A percentile compares a stretch with the other conserved stretches of the same genome.
Conservation (phyloP, 1,139 yeast species). For the Suhomyces kunorum region DNA sequence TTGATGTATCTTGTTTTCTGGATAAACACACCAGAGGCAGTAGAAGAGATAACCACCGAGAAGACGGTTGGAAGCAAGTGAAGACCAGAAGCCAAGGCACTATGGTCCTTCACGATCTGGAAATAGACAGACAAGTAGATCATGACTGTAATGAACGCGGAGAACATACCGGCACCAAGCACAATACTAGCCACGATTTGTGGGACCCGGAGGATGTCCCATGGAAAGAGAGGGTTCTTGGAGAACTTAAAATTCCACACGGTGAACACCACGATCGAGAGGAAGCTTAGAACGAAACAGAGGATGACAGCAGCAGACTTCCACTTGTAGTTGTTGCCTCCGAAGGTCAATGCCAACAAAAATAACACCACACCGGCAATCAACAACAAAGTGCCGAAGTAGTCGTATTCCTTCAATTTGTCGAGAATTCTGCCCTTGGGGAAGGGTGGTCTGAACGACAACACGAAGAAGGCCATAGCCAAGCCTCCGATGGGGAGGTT, state of each 20-base stretch:
- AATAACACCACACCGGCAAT: slow-evolving; percentile 44
- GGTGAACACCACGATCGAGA: slow-evolving; percentile 38
- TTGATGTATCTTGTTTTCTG: slow-evolving; percentile 35
- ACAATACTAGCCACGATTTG: slow-evolving; percentile 13
- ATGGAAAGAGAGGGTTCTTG: slow-evolving; percentile 48
- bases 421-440: slow-evolving; percentile 39
- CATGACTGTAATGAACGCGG: slow-evolving; percentile 13
- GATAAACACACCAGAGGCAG: slow-evolving; percentile 31
- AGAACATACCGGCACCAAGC: slow-evolving; percentile 23
- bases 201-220: slow-evolving; percentile 36
- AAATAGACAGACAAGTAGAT: slow-evolving; percentile 31
- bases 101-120: slow-evolving; percentile 36
- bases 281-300: slow-evolving; percentile 56
- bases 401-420: slow-evolving; percentile 49
- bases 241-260: slow-evolving; percentile 52
- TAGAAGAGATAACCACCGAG: slow-evolving; percentile 35
- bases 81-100: slow-evolving; percentile 42
- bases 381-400: slow-evolving; percentile 43
- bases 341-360: slow-evolving; percentile 56
- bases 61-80: slow-evolving; percentile 40
- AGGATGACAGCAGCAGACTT: slow-evolving; percentile 55
- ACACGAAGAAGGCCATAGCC: slow-evolving; percentile 46
- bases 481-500: slow-evolving; percentile 69
- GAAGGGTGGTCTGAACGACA: slow-evolving; percentile 57
- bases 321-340: slow-evolving; percentile 50